These are phyloP conservation scores for Paramecium caudatum DNA, from an alignment of 73 alveolate genomes.

Conservation along the genomic window DNA sequence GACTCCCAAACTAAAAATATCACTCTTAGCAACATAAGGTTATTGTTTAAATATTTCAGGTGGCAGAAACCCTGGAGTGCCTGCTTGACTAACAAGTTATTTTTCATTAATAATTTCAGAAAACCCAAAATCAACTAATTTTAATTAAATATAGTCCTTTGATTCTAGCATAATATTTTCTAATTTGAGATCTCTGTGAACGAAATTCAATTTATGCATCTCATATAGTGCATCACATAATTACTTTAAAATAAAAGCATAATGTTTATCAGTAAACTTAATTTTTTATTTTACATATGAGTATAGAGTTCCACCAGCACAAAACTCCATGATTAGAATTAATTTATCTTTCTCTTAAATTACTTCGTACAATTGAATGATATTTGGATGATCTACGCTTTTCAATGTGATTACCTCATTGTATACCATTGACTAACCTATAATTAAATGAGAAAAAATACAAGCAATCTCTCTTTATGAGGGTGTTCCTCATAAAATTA, in stretches of 20 bases:
- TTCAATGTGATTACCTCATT: slow-evolving; percentile 89
- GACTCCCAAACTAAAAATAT: slow-evolving; percentile 76
- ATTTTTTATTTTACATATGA: slow-evolving; percentile 11
- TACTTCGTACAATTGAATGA: slow-evolving; percentile 92
- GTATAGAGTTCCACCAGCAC: slow-evolving; percentile 60
- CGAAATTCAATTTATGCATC: slow-evolving; percentile 50
- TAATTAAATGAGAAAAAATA: background rate
- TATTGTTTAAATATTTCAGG: slow-evolving; percentile 70
- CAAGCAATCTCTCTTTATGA: slow-evolving; percentile 52
- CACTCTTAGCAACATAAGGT: slow-evolving; percentile 76
- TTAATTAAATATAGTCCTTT: slow-evolving; percentile 52
- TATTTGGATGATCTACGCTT: slow-evolving; percentile 92
- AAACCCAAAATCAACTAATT: slow-evolving; percentile 77
- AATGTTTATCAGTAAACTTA: background rate
- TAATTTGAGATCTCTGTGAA: slow-evolving; percentile 77
- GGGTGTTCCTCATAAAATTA: background rate
- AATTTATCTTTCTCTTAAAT: slow-evolving; percentile 89
- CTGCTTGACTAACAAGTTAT: slow-evolving; percentile 61
- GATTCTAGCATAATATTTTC: slow-evolving; percentile 75
- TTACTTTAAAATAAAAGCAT: slow-evolving; percentile 10
- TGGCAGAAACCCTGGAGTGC: slow-evolving; percentile 77
- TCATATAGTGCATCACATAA: slow-evolving; percentile 65
- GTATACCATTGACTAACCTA: slow-evolving; percentile 59
- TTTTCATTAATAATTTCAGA: slow-evolving; percentile 72
- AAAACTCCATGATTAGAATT: slow-evolving; percentile 92